These are phyloP conservation scores for Endocalyx cinctus DNA, from an alignment of 2,329 filamentous ascomycete species.

Conservation along the genomic window DNA sequence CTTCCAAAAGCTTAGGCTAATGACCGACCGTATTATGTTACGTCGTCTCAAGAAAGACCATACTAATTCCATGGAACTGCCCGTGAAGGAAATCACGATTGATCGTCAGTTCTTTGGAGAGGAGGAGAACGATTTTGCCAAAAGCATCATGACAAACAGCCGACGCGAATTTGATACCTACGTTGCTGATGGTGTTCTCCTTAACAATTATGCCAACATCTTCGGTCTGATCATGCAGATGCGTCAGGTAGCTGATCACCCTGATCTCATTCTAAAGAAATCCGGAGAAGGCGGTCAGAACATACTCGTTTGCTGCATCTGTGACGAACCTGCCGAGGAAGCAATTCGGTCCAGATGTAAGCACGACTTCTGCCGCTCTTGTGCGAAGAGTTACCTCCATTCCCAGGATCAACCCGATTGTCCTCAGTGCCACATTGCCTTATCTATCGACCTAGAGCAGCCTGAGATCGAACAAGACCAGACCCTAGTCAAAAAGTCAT, in stretches of 20 bases:
- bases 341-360: conserved; percentile 87
- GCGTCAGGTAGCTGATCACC: conserved; percentile 95
- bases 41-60: conserved; percentile 91
- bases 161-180: conserved; percentile 92
- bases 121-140: conserved; percentile 91
- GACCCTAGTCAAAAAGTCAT: conserved; percentile 81
- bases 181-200: conserved; percentile 85
- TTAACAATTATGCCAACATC: conserved; percentile 98
- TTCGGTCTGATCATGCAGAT: conserved; percentile 99
- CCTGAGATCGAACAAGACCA: conserved; percentile 93
- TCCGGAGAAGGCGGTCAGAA: conserved; percentile 83
- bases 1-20: conserved; percentile 75
- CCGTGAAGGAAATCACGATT: conserved; percentile 87
- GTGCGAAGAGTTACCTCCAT: conserved; percentile 73
- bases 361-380: conserved; percentile 85
- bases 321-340: conserved; percentile 93
- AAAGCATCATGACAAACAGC: conserved; percentile 90
- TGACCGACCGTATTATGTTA: conserved; percentile 93
- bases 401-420: conserved; percentile 77
- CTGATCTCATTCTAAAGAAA: conserved; percentile 89
- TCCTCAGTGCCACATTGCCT: conserved; percentile 83
- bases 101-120: conserved; percentile 96
- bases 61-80: conserved; percentile 91
- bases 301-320: conserved; percentile 86
- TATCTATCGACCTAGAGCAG: conserved; percentile 90